Conservation (phyloP, 1,139 yeast genomes). For the Debaryomycetaceae sp. region DNA sequence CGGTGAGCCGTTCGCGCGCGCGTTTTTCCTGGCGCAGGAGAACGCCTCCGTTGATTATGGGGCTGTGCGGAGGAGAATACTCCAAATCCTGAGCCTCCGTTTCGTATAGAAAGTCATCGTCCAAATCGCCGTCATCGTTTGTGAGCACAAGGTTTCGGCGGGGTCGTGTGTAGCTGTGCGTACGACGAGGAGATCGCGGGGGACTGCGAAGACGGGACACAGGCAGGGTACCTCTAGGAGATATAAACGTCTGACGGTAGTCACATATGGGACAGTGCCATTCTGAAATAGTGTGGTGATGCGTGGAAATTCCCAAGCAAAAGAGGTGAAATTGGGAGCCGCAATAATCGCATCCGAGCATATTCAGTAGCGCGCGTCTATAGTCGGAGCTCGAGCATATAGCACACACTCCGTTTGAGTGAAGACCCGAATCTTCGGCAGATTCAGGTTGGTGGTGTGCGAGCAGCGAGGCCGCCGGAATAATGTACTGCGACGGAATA, state of each 20-base stretch:
- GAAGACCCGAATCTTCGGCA: constrained; percentile 2
- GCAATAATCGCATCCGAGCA: constrained; percentile 24
- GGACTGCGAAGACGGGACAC: background rate
- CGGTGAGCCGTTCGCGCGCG: constrained; percentile 17
- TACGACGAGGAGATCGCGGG: background rate
- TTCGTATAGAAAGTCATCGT: constrained; percentile 21
- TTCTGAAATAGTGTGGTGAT: constrained; percentile 3
- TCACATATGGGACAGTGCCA: constrained; percentile 41
- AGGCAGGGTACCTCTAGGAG: constrained; percentile 3
- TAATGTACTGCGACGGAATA: constrained; percentile 28
- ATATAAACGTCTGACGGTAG: constrained; percentile 17
- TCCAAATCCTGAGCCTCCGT: constrained; percentile 6
- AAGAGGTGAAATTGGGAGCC: constrained; percentile 23
- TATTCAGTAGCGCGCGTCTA: constrained; percentile 9
- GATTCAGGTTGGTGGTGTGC: background rate
- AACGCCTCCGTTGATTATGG: constrained; percentile 32
- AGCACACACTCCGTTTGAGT: constrained; percentile 15
- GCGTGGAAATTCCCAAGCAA: constrained; percentile 20
- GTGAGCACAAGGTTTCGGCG: constrained; percentile 18
- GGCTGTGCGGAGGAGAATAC: constrained; percentile 3
- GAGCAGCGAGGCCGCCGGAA: constrained; percentile 2
- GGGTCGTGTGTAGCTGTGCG: too few species aligned
- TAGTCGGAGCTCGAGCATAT: constrained; percentile 30
- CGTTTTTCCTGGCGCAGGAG: constrained; percentile 25
- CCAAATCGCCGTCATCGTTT: constrained; percentile 25